Conservation (phyloP, 371 early-diverging fungal species). For the Apophysomyces sp. region DNA sequence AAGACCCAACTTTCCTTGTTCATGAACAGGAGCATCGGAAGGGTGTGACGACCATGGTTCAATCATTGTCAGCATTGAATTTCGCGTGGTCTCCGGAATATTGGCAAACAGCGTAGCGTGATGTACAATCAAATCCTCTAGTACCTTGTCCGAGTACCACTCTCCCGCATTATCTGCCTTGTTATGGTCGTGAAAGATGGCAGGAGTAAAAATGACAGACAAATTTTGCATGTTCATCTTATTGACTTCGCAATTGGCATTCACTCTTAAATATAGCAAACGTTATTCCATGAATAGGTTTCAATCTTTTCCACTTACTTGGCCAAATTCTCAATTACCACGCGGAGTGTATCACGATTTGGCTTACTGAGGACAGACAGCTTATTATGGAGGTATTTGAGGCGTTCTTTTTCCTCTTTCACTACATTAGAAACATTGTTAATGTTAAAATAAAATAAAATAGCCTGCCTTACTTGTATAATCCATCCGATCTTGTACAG, state of each 20-base stretch:
- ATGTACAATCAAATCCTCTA: conserved; percentile 38
- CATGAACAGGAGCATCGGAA: background rate
- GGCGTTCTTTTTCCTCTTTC: conserved; percentile 25
- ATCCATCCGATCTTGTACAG: conserved; percentile 51
- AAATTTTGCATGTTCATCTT: conserved; percentile 62
- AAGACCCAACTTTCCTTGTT: background rate
- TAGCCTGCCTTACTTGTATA: conserved; percentile 49
- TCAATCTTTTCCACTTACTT: conserved; percentile 32
- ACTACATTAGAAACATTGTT: background rate
- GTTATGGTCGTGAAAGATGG: conserved; percentile 62
- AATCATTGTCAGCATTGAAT: background rate
- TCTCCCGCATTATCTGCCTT: conserved; percentile 47
- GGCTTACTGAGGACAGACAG: conserved; percentile 37
- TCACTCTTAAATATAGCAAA: conserved; percentile 29
- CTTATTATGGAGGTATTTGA: conserved; percentile 17
- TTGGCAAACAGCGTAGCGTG: conserved; percentile 26
- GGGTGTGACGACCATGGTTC: background rate
- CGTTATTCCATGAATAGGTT: background rate
- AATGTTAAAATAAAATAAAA: background rate
- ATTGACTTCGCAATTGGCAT: conserved; percentile 43
- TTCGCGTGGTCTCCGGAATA: background rate
- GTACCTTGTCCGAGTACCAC: conserved; percentile 40
- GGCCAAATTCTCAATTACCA: conserved; percentile 50
- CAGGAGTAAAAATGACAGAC: conserved; percentile 59
- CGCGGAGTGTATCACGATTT: conserved; percentile 50